Evolutionary conservation across 2,329 filamentous ascomycete species (phyloP), one percentile per base, ranked within the genome.

Genomic region (Fusarium staphyleae): DNA sequence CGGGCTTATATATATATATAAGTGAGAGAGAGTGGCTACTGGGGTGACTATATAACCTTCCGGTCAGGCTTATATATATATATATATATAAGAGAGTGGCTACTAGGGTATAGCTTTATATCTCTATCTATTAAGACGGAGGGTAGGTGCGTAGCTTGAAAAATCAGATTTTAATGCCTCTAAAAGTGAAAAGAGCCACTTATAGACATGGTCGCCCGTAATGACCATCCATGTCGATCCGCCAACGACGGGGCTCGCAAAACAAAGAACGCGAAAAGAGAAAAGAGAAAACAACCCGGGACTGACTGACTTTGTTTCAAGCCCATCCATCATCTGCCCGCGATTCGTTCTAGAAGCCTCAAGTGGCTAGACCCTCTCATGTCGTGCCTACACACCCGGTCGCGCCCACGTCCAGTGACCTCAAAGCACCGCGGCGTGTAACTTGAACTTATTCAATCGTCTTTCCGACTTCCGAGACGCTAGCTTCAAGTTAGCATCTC

Each of bases 251-350:
- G n/a, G n/a, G n/a, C n/a, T n/a, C n/a, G n/a, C n/a, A n/a, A n/a
- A n/a, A n/a, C 24, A 43, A 48, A 56, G 53, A 11, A 62, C 59
- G 58, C 62, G 58, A 60, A 48, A 62, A 62, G 58, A 62, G 58
- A 62, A 43, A 62, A 62, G 48, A 18, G 15, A 15, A 12, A 14
- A 29, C 34, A 40, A 33, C 11, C 9, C 14, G 9, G 4, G 5
- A 4, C n/a, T 29, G 10, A 6, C 14, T 5, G 6, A 28, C 12
- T 29, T 7, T n/a, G 26, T 13, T 8, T 15, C 28, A 18, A 4
- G 19, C 4, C 6, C 19, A 22, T 22, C 19, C 19, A 22, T 22
- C 40, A 45, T 24, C 14, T 36, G 43, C 22, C 32, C 16, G 18
- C 15, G 43, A 22, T 45, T 45, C 42, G 32, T 46, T 60, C 55